phyloP scores from a whole-genome alignment of 148 eudicot species.

The Cornus suecica region DNA sequence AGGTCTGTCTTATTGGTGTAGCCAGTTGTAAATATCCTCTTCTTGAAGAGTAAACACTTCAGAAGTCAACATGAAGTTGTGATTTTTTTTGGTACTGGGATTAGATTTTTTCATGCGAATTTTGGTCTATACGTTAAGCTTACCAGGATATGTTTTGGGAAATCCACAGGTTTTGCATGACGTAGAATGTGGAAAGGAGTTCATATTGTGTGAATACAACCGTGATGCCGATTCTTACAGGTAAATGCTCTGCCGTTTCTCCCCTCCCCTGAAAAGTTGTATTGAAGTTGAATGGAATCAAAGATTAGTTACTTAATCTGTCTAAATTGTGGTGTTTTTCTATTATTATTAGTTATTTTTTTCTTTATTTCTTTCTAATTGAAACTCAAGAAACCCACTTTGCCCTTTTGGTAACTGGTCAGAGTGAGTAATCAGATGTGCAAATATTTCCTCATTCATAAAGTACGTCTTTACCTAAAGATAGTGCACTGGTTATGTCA shows the following conservation, averaged over 20 bases:
- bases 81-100: background rate
- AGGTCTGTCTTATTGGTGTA: too few relatives aligned
- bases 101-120: background rate
- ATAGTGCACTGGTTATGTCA: slow-evolving; percentile 1
- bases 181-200: slow-evolving; percentile 73
- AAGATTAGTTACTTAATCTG: background rate
- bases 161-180: slow-evolving; percentile 69
- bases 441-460: background rate
- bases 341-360: too few relatives aligned
- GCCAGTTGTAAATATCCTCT: background rate
- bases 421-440: background rate
- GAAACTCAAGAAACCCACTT: too few relatives aligned
- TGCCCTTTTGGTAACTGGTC: background rate
- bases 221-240: slow-evolving; percentile 98
- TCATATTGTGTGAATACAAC: slow-evolving; percentile 90
- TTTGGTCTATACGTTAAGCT: background rate
- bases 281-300: background rate
- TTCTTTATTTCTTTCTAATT: too few relatives aligned
- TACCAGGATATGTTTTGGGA: slow-evolving; percentile 2
- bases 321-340: background rate
- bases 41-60: background rate
- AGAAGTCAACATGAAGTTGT: background rate
- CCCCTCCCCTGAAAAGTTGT: background rate
- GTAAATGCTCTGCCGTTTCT: slow-evolving; percentile 29
- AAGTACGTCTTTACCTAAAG: background rate